These are phyloP conservation scores for Lodderomyces theae DNA, from an alignment of 1,139 yeast species.

Conservation along the genomic window DNA sequence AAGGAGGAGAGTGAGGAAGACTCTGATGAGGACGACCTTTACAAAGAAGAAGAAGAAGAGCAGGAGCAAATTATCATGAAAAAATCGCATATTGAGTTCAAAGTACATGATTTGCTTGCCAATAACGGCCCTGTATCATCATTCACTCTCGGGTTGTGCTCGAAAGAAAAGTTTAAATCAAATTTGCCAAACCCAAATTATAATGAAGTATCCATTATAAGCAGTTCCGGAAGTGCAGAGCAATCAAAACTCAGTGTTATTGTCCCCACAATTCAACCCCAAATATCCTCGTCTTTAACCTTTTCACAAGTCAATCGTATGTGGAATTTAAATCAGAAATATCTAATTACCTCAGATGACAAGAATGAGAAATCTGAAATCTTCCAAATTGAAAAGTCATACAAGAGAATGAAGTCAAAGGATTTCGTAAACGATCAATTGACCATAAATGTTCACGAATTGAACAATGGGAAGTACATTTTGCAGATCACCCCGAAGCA, in stretches of 20 bases:
- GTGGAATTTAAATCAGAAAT: conserved; percentile 61
- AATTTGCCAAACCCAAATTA: conserved; percentile 68
- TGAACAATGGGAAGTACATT: conserved; percentile 58
- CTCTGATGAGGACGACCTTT: conserved; percentile 28
- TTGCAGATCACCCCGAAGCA: conserved; percentile 73
- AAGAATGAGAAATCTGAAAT: conserved; percentile 64
- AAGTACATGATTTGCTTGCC: conserved; percentile 51
- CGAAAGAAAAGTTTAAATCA: conserved; percentile 53
- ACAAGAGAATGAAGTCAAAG: conserved; percentile 60
- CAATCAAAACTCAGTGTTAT: conserved; percentile 59
- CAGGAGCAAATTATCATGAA: conserved; percentile 27
- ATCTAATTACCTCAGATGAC: conserved; percentile 72
- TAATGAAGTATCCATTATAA: conserved; percentile 63
- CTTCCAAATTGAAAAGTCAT: conserved; percentile 66
- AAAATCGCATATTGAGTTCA: conserved; percentile 36
- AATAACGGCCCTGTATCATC: conserved; percentile 78
- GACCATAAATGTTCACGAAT: conserved; percentile 66
- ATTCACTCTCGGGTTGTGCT: conserved; percentile 61
- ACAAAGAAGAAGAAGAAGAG: conserved; percentile 36
- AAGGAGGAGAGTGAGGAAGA: conserved; percentile 16
- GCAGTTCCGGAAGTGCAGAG: conserved; percentile 64
- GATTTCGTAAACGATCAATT: conserved; percentile 63
- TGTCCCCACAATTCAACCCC: conserved; percentile 63
- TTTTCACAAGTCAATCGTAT: conserved; percentile 75
- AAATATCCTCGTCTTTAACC: conserved; percentile 64